Evolutionary conservation across 129 eudicot genomes (phyloP).

Genomic region (Escallonia rubra): DNA sequence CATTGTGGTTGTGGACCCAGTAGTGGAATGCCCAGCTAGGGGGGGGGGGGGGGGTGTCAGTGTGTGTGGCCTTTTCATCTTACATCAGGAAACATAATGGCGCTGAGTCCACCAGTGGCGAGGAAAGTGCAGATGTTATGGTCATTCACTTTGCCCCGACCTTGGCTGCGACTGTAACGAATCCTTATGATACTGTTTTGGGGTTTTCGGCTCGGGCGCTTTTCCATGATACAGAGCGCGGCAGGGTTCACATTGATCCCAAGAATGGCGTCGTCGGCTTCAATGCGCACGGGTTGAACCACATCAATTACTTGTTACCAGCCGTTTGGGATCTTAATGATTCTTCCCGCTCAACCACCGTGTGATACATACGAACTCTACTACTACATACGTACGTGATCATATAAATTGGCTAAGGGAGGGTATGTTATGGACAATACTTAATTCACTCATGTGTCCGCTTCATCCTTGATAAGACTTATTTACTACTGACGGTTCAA

Average conservation of each 20-base stretch:
- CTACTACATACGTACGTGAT: no score
- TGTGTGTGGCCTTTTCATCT: no score
- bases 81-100: background rate
- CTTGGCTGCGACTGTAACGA: conserved; percentile 13
- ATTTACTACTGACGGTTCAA: no score
- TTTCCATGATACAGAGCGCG: conserved; percentile 5
- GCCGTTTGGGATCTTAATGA: conserved; percentile 7
- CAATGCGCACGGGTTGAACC: conserved; percentile 9
- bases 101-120: background rate
- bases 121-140: background rate
- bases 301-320: conserved; percentile 4
- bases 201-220: conserved; percentile 2
- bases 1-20: background rate
- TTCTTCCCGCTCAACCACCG: conserved; percentile 1
- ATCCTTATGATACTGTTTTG: background rate
- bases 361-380: background rate
- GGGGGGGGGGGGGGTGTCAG: no score
- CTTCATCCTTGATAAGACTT: no score
- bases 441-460: no score
- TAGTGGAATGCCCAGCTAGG: background rate
- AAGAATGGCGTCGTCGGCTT: background rate
- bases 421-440: no score
- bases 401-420: no score
- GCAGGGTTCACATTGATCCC: conserved; percentile 5
- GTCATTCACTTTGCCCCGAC: conserved; percentile 13